Conservation (phyloP, 257 asterid genomes). For the Solanum appendiculatum region DNA sequence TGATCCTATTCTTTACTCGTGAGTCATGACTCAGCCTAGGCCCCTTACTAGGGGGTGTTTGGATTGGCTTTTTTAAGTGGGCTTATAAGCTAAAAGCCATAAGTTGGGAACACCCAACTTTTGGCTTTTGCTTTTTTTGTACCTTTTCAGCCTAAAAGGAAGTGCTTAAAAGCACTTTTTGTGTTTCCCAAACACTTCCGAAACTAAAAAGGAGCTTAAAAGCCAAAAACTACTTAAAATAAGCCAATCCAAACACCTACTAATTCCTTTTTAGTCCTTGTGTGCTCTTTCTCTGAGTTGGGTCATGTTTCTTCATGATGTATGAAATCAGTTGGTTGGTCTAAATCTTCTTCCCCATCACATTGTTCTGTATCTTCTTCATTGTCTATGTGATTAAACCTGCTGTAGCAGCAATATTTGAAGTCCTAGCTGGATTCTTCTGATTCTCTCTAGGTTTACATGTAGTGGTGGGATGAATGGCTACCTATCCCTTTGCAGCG, state of each 20-base stretch:
- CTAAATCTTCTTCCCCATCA: not conserved
- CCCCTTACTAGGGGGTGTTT: not conserved
- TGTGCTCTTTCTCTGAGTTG: not conserved
- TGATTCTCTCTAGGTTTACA: not conserved
- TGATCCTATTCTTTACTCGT: not conserved
- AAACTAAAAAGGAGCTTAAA: not conserved
- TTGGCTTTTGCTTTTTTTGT: too few species aligned
- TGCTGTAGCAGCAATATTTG: not conserved
- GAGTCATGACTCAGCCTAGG: not conserved
- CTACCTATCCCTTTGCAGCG: slow-evolving; percentile 73
- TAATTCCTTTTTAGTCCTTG: not conserved
- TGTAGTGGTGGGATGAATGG: slow-evolving; percentile 99
- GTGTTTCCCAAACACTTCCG: not conserved
- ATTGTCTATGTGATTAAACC: not conserved
- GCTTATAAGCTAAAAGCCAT: not conserved
- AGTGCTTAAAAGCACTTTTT: too few species aligned
- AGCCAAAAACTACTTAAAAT: not conserved
- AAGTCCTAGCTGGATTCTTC: slow-evolving; percentile 1
- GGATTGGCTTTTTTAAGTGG: not conserved
- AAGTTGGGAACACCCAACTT: not conserved
- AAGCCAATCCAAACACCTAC: not conserved
- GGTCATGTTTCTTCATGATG: not conserved
- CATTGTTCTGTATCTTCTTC: not conserved
- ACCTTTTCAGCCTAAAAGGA: too few species aligned
- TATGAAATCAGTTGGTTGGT: not conserved